Conservation (phyloP, 345 rosid species). For the Kernera saxatilis region DNA sequence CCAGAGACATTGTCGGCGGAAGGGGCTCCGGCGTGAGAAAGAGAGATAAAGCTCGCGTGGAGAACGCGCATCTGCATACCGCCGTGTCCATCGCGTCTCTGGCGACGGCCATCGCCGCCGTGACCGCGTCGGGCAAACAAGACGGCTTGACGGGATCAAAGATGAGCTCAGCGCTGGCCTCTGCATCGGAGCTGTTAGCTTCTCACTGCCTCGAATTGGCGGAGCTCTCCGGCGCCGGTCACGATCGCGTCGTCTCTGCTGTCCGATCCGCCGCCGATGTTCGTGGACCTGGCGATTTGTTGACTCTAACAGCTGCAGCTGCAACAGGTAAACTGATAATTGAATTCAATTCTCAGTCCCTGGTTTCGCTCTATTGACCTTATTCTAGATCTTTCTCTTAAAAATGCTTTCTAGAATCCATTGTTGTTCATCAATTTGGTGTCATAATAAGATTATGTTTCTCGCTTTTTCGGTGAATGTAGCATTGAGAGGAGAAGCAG, state of each 20-base stretch:
- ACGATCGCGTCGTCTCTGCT: slow-evolving; percentile 57
- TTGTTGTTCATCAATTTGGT: not conserved
- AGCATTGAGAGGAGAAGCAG: slow-evolving; percentile 97
- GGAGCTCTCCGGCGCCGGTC: slow-evolving; percentile 71
- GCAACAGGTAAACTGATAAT: slow-evolving; percentile 61
- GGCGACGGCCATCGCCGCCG: slow-evolving; percentile 32
- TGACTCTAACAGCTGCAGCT: slow-evolving; percentile 96
- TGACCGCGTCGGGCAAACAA: slow-evolving; percentile 18
- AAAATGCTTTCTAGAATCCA: not conserved
- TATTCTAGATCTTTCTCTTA: not conserved
- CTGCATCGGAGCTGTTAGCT: slow-evolving; percentile 87
- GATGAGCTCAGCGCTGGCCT: slow-evolving; percentile 71
- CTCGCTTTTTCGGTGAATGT: not conserved
- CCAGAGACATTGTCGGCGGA: slow-evolving; percentile 24
- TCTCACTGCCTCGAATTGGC: slow-evolving; percentile 87
- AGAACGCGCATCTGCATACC: slow-evolving; percentile 27
- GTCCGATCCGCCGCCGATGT: slow-evolving; percentile 81
- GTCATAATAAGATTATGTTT: not conserved
- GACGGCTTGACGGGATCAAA: slow-evolving; percentile 41
- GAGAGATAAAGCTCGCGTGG: slow-evolving; percentile 28
- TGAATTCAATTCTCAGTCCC: not conserved
- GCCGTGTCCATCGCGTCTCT: slow-evolving; percentile 30
- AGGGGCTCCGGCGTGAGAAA: slow-evolving; percentile 3
- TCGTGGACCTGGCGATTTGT: slow-evolving; percentile 71
- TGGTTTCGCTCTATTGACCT: not conserved